phyloP scores from a whole-genome alignment of 2,329 filamentous ascomycete genomes.

The Fusarium luffae region DNA sequence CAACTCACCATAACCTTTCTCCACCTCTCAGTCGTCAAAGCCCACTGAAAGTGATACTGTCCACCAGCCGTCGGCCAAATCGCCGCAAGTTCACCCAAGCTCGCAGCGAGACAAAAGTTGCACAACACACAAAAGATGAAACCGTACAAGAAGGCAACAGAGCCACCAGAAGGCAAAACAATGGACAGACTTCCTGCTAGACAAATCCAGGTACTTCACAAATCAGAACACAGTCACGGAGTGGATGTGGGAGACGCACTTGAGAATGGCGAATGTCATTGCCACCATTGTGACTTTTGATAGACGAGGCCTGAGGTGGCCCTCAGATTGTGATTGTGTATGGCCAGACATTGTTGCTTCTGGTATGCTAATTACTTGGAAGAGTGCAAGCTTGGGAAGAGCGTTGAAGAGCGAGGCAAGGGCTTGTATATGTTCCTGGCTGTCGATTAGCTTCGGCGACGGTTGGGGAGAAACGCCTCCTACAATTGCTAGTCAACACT shows the following conservation, averaged over 20 bases:
- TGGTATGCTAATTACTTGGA: neutral
- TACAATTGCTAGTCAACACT: neutral
- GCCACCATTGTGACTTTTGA: conserved; percentile 57
- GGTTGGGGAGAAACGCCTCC: neutral
- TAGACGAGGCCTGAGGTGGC: conserved; percentile 52
- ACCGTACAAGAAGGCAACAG: conserved; percentile 57
- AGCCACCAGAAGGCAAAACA: conserved; percentile 55
- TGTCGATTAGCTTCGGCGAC: neutral
- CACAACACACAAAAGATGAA: conserved; percentile 60
- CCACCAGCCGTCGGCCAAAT: conserved; percentile 61
- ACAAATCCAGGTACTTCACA: conserved; percentile 47
- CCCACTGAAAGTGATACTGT: conserved; percentile 59
- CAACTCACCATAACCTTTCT: conserved; percentile 50
- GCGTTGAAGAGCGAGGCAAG: neutral
- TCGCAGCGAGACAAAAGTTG: conserved; percentile 56
- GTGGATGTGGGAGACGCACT: conserved; percentile 38
- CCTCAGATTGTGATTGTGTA: conserved; percentile 26
- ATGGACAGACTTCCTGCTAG: conserved; percentile 56
- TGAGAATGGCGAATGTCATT: conserved; percentile 57
- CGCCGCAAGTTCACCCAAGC: conserved; percentile 56
- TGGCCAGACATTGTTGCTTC: conserved; percentile 8
- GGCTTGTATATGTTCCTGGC: conserved; percentile 4
- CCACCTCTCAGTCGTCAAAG: conserved; percentile 54
- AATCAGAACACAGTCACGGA: neutral
- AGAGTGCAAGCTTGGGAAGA: neutral